A percentile compares a stretch with the other conserved stretches of the same genome.
Evolutionary conservation across 768 basidiomycete genomes (phyloP).

Genomic region (Bullera alba): DNA sequence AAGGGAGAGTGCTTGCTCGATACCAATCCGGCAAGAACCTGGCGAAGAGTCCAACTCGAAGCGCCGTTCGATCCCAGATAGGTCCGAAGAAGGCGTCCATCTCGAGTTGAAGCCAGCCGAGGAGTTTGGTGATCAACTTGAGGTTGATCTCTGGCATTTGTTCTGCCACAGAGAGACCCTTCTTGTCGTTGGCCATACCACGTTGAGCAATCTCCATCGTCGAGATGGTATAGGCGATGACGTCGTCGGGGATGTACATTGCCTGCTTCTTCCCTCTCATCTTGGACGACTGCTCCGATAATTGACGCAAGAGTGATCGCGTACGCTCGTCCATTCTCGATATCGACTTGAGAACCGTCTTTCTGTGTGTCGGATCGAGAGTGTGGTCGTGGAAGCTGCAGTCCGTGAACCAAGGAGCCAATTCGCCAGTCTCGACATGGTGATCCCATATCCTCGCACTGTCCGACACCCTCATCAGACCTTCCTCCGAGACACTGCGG

Average conservation of each 20-base stretch:
- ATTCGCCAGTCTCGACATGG: slow-evolving; percentile 44
- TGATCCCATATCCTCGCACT: slow-evolving; percentile 43
- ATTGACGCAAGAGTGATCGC: slow-evolving; percentile 65
- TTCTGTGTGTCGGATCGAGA: slow-evolving; percentile 20
- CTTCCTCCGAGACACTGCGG: slow-evolving; percentile 77
- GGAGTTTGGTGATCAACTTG: slow-evolving; percentile 68
- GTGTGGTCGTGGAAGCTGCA: slow-evolving; percentile 16
- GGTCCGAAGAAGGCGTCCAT: slow-evolving; percentile 37
- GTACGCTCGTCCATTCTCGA: slow-evolving; percentile 83
- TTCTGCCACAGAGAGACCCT: slow-evolving; percentile 55
- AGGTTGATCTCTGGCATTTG: slow-evolving; percentile 69
- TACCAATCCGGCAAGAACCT: slow-evolving; percentile 88
- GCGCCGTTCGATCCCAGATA: slow-evolving; percentile 29
- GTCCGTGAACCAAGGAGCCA: slow-evolving; percentile 43
- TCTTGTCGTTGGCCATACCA: slow-evolving; percentile 53
- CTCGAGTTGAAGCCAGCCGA: slow-evolving; percentile 55
- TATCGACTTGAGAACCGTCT: slow-evolving; percentile 51
- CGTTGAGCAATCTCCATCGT: slow-evolving; percentile 73
- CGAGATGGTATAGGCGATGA: slow-evolving; percentile 80
- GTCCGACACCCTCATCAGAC: slow-evolving; percentile 57
- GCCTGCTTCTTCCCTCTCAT: slow-evolving; percentile 72
- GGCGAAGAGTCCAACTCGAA: slow-evolving; percentile 60
- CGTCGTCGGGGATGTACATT: slow-evolving; percentile 83
- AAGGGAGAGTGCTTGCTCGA: slow-evolving; percentile 71
- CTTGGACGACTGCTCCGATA: slow-evolving; percentile 79